phyloP scores from a whole-genome alignment of 2,329 filamentous ascomycete species.

The Zopfia rhizophila region DNA sequence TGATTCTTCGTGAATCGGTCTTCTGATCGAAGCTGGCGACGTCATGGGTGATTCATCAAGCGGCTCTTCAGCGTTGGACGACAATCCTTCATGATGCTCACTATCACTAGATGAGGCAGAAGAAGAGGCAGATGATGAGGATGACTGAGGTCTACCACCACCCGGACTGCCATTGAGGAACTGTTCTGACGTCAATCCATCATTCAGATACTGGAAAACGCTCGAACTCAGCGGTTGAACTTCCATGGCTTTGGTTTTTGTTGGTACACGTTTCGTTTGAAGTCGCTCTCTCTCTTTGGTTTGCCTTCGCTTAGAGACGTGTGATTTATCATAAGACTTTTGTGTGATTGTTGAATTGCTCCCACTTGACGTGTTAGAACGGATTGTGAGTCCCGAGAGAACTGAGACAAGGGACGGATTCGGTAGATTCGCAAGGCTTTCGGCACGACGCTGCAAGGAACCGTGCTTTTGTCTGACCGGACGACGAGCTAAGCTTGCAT shows the following conservation, averaged over 20 bases:
- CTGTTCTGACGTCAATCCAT: slow-evolving; percentile 22
- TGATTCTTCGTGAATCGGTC: slow-evolving; percentile 19
- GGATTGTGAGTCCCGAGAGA: slow-evolving; percentile 53
- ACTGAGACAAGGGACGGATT: slow-evolving; percentile 57
- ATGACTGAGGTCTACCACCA: slow-evolving; percentile 27
- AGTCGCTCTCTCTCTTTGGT: slow-evolving; percentile 27
- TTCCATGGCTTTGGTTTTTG: slow-evolving; percentile 29
- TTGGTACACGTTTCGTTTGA: slow-evolving; percentile 20
- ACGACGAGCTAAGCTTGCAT: slow-evolving; percentile 35
- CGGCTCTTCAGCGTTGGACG: slow-evolving; percentile 37
- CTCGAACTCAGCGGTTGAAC: slow-evolving; percentile 23
- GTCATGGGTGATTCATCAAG: slow-evolving; percentile 38
- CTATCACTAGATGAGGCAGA: slow-evolving; percentile 24
- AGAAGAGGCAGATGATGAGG: slow-evolving; percentile 34
- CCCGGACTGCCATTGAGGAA: slow-evolving; percentile 18
- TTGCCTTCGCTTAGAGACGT: slow-evolving; percentile 34
- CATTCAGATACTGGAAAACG: slow-evolving; percentile 43
- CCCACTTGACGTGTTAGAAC: slow-evolving; percentile 54
- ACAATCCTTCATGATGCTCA: slow-evolving; percentile 28
- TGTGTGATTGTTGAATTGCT: slow-evolving; percentile 60
- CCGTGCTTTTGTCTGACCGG: slow-evolving; percentile 44
- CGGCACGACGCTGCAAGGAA: slow-evolving; percentile 45
- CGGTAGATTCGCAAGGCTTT: slow-evolving; percentile 40
- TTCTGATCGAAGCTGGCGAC: slow-evolving; percentile 40
- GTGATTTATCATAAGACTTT: slow-evolving; percentile 50